Percentiles rank a stretch among this genome's conserved stretches.
These are phyloP conservation scores for Triangularia verruculosa DNA, from an alignment of 2,329 filamentous ascomycete species.

Conservation along the genomic window DNA sequence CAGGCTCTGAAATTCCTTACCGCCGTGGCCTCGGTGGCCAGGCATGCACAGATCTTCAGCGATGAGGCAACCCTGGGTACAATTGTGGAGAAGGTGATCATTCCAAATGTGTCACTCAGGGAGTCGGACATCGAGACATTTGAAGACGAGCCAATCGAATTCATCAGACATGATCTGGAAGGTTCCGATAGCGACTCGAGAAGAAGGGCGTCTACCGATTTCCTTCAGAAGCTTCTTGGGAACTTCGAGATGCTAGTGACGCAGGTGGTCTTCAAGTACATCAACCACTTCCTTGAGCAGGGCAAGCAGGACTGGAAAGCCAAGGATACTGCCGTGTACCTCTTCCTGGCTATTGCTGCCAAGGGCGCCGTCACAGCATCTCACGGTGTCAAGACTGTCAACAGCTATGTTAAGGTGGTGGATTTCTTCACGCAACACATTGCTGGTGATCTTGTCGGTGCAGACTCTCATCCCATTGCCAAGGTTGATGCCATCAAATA, in stretches of 20 bases:
- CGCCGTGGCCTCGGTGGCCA: conserved; percentile 72
- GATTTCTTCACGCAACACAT: conserved; percentile 95
- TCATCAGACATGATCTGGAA: conserved; percentile 90
- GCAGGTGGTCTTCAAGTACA: conserved; percentile 80
- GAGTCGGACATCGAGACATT: conserved; percentile 95
- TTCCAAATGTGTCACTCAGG: conserved; percentile 87
- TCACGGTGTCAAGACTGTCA: conserved; percentile 88
- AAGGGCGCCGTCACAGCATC: conserved; percentile 84
- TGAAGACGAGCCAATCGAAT: conserved; percentile 98
- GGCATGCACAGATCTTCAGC: conserved; percentile 84
- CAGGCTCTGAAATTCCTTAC: conserved; percentile 93
- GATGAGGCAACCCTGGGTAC: conserved; percentile 74
- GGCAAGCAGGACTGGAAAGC: conserved; percentile 86
- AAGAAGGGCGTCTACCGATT: conserved; percentile 89
- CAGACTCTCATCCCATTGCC: conserved; percentile 73
- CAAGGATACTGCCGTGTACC: conserved; percentile 96
- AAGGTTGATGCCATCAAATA: conserved; percentile 99
- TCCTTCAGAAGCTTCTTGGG: conserved; percentile 82
- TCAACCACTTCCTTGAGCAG: conserved; percentile 80
- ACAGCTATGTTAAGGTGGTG: conserved; percentile 81
- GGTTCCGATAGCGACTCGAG: conserved; percentile 95
- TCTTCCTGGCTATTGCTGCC: conserved; percentile 90
- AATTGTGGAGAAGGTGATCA: conserved; percentile 91
- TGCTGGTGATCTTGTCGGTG: conserved; percentile 78
- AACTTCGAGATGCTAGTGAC: conserved; percentile 86